Conservation (phyloP, 441 rosid genomes). For the Omphalea diandra region DNA sequence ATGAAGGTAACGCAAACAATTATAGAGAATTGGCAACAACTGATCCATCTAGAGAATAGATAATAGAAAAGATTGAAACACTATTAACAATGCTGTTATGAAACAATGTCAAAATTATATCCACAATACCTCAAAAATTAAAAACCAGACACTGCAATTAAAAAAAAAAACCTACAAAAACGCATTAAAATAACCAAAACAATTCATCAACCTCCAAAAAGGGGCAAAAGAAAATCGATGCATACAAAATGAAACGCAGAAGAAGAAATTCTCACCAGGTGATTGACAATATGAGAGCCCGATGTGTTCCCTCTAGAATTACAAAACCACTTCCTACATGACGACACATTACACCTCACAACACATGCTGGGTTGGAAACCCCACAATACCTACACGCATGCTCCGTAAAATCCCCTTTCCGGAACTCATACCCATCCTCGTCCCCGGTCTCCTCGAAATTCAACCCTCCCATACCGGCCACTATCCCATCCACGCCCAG, state of each 20-base stretch:
- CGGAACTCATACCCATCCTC: slow-evolving; percentile 74
- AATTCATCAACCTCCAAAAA: neutral
- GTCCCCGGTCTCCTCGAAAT: slow-evolving; percentile 93
- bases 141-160: neutral
- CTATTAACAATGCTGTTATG: neutral
- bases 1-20: slow-evolving; percentile 17
- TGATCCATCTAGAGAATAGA: neutral
- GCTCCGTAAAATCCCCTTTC: slow-evolving; percentile 87
- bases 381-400: slow-evolving; percentile 95
- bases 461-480: slow-evolving; percentile 73
- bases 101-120: neutral
- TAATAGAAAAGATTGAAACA: neutral
- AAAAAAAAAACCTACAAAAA: neutral
- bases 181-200: neutral
- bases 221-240: neutral
- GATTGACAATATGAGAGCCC: slow-evolving; percentile 98
- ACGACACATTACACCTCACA: slow-evolving; percentile 94
- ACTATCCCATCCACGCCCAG: slow-evolving; percentile 70
- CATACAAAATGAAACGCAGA: neutral
- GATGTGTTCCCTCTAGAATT: slow-evolving; percentile 99
- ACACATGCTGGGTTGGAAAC: slow-evolving; percentile 98
- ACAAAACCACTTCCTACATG: slow-evolving; percentile 99
- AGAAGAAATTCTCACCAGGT: slow-evolving; percentile 58
- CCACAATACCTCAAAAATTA: neutral
- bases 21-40: neutral